Conservation (phyloP, 345 rosid genomes). For the Brassica nigra region DNA sequence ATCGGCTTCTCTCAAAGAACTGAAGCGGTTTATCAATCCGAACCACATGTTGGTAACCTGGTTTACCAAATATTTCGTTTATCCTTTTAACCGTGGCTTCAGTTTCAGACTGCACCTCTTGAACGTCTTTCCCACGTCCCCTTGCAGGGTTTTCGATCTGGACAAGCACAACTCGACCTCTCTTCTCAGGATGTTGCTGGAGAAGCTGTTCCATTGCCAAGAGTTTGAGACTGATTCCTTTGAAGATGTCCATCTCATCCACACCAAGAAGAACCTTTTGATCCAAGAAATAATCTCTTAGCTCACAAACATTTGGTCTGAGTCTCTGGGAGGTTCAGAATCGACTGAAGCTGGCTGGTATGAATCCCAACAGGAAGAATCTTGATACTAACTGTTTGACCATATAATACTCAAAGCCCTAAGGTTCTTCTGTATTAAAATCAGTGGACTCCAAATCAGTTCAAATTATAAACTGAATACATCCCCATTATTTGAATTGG, state of each 20-base stretch:
- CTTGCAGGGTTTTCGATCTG: constrained; percentile 97
- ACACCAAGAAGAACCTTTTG: constrained; percentile 81
- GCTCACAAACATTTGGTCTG: no score
- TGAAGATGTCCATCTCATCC: constrained; percentile 93
- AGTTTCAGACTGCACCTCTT: constrained; percentile 65
- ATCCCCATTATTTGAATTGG: no score
- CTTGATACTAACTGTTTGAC: no score
- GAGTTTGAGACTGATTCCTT: constrained; percentile 88
- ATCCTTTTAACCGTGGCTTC: no score
- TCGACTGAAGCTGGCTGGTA: no score
- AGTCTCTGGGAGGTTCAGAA: no score
- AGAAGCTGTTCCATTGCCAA: constrained; percentile 94
- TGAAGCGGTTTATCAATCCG: constrained; percentile 71
- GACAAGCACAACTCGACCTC: constrained; percentile 77
- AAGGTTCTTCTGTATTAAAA: no score
- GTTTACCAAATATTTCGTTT: no score
- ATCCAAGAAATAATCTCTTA: constrained; percentile 22
- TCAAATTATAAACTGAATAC: no score
- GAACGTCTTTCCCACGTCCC: constrained; percentile 85
- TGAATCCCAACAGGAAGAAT: no score
- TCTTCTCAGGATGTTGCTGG: constrained; percentile 62
- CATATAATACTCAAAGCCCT: no score
- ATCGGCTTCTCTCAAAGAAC: constrained; percentile 85
- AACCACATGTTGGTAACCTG: constrained; percentile 73
- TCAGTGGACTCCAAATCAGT: no score